Conservation (phyloP, 495 filamentous ascomycete species). For the Xylaria palmicola region DNA sequence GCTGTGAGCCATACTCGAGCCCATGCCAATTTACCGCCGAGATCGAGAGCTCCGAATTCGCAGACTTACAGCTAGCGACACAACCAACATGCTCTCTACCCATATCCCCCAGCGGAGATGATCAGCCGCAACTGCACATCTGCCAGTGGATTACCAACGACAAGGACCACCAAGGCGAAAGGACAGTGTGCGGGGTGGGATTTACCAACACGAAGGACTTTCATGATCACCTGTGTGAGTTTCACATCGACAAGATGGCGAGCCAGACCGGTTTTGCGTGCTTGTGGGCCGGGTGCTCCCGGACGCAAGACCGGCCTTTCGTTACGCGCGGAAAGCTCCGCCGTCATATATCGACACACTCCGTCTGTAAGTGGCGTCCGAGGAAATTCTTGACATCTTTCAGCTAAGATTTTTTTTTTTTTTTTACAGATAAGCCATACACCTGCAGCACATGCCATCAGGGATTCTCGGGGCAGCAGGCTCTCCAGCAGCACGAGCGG, state of each 20-base stretch:
- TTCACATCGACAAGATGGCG: constrained; percentile 37
- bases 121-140: constrained; percentile 9
- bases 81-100: not conserved
- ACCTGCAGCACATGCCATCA: constrained; percentile 53
- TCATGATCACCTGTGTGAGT: constrained; percentile 42
- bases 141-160: constrained; percentile 35
- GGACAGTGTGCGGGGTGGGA: constrained; percentile 20
- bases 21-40: not conserved
- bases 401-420: constrained; percentile 7
- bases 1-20: not conserved
- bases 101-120: not conserved
- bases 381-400: not conserved
- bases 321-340: constrained; percentile 60
- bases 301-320: constrained; percentile 33
- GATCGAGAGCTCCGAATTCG: not conserved
- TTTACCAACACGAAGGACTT: constrained; percentile 26
- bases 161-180: constrained; percentile 12
- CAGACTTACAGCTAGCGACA: not conserved
- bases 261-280: constrained; percentile 46
- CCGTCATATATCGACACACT: constrained; percentile 63
- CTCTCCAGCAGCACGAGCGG: constrained; percentile 59
- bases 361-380: constrained; percentile 50
- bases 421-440: constrained; percentile 53
- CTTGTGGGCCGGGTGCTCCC: constrained; percentile 46
- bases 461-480: constrained; percentile 58